Base-by-base conservation (phyloP, 768 basidiomycete genomes). In the Bullera alba region DNA sequence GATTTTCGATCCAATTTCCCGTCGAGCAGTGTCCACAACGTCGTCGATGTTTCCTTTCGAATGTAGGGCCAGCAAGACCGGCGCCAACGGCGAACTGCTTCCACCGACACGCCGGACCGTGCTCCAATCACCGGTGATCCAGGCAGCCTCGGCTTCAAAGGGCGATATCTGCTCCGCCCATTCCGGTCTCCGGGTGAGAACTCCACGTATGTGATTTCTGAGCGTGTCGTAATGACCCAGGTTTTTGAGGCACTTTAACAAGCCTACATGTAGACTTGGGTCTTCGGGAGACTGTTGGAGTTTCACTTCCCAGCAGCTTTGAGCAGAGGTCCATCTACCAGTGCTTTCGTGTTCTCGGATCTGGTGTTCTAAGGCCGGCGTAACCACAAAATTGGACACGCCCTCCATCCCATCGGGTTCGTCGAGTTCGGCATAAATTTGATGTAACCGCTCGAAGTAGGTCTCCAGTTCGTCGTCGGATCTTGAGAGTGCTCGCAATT, bases 391-490 rank as follows among this genome's bases (percentile, higher is more conserved):
- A 5, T 86, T 82, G 0, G 95, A 95, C 27, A 97, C 79, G 0
- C 95, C 95, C 74, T 96, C 92, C 95, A 99, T 99, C 15, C 95
- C 95, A 73, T 99, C 95, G 0, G 95, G 95, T 71, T 99, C 91
- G 69, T 99, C 90, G 5, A 99, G 77, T 50, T 91, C 81, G 12
- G 93, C 85, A 70, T 99, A 99, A 53, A 97, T 92, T 71, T 95
- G 85, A 61, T 99, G 95, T 5, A 99, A 76, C 16, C 83, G 81
- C 63, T 97, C 95, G 67, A 89, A 96, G 65, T 87, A 81, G 16
- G 74, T 74, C 43, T 86, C 78, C 2, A 88, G 75, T 28, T 85
- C 79, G 4, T 66, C 61, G 53, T 75, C 75, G 22, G 56, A 57
- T 17, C 71, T 64, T 30, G 74, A 53, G 29, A 63, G 54, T 16